Conservation (phyloP, 805 yeast genomes). For the Wickerhamiella galacta region DNA sequence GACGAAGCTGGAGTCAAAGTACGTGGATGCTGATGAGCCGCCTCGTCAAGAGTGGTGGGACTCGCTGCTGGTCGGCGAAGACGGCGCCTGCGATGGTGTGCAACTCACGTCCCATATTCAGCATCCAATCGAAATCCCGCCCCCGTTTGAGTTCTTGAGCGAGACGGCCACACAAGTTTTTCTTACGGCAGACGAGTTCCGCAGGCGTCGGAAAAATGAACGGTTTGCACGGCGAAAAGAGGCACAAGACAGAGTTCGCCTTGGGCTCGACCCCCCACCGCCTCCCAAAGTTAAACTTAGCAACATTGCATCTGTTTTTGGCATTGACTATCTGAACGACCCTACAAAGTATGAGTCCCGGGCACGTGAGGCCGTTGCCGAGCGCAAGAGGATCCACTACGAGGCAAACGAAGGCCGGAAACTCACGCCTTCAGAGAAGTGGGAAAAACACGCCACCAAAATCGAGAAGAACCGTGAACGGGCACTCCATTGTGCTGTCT, state of each 20-base stretch:
- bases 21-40: slow-evolving; percentile 28
- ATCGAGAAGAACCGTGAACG: slow-evolving; percentile 30
- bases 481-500: slow-evolving; percentile 45
- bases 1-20: too few relatives aligned
- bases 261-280: slow-evolving; percentile 78
- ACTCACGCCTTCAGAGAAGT: slow-evolving; percentile 39
- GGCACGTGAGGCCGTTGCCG: slow-evolving; percentile 52
- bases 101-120: slow-evolving; percentile 30
- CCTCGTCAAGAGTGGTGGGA: slow-evolving; percentile 90
- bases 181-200: slow-evolving; percentile 62
- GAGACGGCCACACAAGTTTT: slow-evolving; percentile 32
- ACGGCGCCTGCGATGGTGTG: slow-evolving; percentile 20
- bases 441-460: slow-evolving; percentile 32
- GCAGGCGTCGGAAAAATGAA: slow-evolving; percentile 52
- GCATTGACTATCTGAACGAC: slow-evolving; percentile 71
- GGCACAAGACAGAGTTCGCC: slow-evolving; percentile 54
- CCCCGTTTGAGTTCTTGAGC: slow-evolving; percentile 38
- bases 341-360: slow-evolving; percentile 72
- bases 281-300: slow-evolving; percentile 73
- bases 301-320: slow-evolving; percentile 71
- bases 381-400: slow-evolving; percentile 43
- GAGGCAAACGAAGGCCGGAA: slow-evolving; percentile 44
- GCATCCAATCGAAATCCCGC: slow-evolving; percentile 56
- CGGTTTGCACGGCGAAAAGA: slow-evolving; percentile 49
- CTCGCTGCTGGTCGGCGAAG: slow-evolving; percentile 7